These are phyloP conservation scores for Trypanosoma platydactyli DNA, from an alignment of 208 protist species.

Conservation along the genomic window DNA sequence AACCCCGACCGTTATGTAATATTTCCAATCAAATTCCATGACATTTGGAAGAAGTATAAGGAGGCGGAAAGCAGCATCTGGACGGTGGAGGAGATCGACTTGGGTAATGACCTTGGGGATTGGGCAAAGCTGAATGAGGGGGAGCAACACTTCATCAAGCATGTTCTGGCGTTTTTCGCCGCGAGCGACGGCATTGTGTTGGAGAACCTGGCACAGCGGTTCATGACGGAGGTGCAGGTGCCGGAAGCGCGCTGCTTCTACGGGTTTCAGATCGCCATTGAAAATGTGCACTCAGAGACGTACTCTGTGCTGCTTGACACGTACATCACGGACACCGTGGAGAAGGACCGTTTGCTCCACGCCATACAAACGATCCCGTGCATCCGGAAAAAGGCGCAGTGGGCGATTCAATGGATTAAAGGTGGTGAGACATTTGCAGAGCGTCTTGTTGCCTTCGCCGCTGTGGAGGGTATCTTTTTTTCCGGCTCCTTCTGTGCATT, in stretches of 20 bases:
- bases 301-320: constrained; percentile 95
- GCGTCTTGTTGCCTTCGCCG: constrained; percentile 98
- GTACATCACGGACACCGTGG: constrained; percentile 94
- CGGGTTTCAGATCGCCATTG: constrained; percentile 99
- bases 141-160: constrained; percentile 98
- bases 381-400: constrained; percentile 98
- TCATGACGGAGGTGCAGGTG: constrained; percentile 98
- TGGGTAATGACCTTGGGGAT: constrained; percentile 93
- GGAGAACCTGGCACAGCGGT: constrained; percentile 97
- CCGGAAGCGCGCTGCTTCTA: constrained; percentile 98
- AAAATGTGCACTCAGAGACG: constrained; percentile 98
- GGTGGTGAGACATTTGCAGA: constrained; percentile 89
- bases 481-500: constrained; percentile 98
- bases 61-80: constrained; percentile 97
- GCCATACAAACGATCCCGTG: constrained; percentile 97
- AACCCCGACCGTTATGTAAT: constrained; percentile 98
- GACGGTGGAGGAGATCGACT: constrained; percentile 99
- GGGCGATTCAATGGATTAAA: constrained; percentile 94
- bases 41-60: constrained; percentile 99
- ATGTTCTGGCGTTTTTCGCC: constrained; percentile 99
- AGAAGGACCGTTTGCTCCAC: constrained; percentile 95
- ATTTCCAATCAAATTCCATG: constrained; percentile 97
- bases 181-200: constrained; percentile 98
- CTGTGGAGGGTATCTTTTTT: constrained; percentile 99
- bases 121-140: constrained; percentile 95